Conservation (phyloP, 2,329 filamentous ascomycete species). For the Ophiostoma sp. region DNA sequence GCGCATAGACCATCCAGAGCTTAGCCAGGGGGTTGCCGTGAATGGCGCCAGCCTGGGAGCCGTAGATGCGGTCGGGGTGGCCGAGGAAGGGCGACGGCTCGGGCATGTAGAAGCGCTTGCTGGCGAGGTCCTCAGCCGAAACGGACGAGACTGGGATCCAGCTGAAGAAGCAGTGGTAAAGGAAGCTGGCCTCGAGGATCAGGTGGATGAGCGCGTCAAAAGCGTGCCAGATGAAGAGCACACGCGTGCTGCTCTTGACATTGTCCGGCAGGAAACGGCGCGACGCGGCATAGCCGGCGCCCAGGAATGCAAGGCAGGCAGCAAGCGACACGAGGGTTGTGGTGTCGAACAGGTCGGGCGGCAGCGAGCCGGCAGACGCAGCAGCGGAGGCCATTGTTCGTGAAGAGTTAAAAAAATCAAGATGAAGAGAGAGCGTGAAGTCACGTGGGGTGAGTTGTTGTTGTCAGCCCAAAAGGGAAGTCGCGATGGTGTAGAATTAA, state of each 20-base stretch:
- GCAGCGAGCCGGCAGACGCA: conserved; percentile 38
- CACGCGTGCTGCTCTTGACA: conserved; percentile 64
- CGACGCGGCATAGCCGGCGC: conserved; percentile 52
- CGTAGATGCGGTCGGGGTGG: conserved; percentile 52
- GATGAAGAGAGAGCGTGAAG: not conserved
- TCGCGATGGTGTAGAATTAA: not conserved
- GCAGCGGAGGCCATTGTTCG: conserved; percentile 20
- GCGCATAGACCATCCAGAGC: conserved; percentile 69
- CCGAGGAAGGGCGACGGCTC: conserved; percentile 51
- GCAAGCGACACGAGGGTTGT: conserved; percentile 61
- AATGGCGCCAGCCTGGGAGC: conserved; percentile 55
- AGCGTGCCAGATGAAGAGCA: conserved; percentile 91
- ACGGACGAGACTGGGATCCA: conserved; percentile 43
- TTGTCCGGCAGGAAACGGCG: conserved; percentile 50
- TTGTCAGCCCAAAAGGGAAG: not conserved
- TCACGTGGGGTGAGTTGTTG: not conserved
- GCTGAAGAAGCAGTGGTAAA: conserved; percentile 90
- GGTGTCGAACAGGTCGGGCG: conserved; percentile 59
- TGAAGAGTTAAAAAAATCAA: not conserved
- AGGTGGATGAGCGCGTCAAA: conserved; percentile 93
- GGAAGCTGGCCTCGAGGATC: conserved; percentile 84
- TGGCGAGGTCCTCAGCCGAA: conserved; percentile 36
- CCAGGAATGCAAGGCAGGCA: conserved; percentile 55
- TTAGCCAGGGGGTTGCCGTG: conserved; percentile 52
- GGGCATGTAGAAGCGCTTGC: conserved; percentile 46